phyloP scores from a whole-genome alignment of 441 rosid species.

The Aleurites moluccanus region DNA sequence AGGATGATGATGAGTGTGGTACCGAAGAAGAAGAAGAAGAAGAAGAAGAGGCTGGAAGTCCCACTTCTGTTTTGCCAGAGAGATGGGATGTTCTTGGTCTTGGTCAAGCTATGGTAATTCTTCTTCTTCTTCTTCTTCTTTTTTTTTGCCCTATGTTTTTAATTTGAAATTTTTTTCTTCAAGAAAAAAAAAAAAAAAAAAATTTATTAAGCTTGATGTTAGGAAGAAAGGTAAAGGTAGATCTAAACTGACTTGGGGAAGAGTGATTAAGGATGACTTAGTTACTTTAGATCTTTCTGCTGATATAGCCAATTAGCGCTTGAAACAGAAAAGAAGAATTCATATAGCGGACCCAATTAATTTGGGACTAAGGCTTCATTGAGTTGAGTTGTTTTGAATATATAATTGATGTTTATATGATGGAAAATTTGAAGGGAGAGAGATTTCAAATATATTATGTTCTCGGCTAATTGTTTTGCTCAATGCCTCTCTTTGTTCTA shows the following conservation, averaged over 20 bases:
- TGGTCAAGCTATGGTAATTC: conserved; percentile 90
- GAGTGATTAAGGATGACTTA: too few relatives aligned
- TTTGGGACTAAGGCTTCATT: too few relatives aligned
- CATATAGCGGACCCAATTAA: too few relatives aligned
- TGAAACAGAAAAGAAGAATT: too few relatives aligned
- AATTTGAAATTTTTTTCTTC: background rate
- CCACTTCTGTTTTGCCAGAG: conserved; percentile 54
- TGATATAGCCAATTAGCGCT: too few relatives aligned
- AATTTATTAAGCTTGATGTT: too few relatives aligned
- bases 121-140: background rate
- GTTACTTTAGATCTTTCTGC: too few relatives aligned
- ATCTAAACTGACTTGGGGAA: too few relatives aligned
- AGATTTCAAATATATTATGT: background rate
- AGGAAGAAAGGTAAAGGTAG: too few relatives aligned
- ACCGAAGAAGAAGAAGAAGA: conserved; percentile 37
- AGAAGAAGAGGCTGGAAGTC: conserved; percentile 34
- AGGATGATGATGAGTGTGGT: conserved; percentile 23
- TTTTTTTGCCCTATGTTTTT: background rate
- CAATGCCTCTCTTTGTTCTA: background rate
- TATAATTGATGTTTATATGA: background rate
- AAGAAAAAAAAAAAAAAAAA: too few relatives aligned
- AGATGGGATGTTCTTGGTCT: conserved; percentile 94
- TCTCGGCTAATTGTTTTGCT: background rate
- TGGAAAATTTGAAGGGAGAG: background rate
- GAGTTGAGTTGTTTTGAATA: conserved; percentile 1